Evolutionary conservation across 2,329 filamentous ascomycete species (phyloP).

Genomic region (Ascochyta viciae-villosae): DNA sequence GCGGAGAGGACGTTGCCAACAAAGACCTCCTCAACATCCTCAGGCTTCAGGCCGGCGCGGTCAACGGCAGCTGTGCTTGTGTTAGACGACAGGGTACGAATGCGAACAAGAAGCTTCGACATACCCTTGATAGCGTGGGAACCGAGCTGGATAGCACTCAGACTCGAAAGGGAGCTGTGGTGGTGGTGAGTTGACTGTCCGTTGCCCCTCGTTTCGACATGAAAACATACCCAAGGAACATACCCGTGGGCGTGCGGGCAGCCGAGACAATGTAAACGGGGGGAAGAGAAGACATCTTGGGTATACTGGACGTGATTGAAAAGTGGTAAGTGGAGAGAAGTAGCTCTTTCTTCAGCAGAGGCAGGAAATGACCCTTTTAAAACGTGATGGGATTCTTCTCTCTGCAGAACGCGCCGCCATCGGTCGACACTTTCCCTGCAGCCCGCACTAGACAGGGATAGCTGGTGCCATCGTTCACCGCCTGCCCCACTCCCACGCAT

Average conservation of each 20-base stretch:
- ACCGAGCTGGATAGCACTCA: slow-evolving; percentile 86
- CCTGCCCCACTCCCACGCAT: slow-evolving; percentile 13
- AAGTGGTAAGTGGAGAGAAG: slow-evolving; percentile 12
- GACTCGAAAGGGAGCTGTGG: slow-evolving; percentile 81
- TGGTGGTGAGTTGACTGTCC: slow-evolving; percentile 23
- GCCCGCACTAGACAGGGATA: slow-evolving; percentile 10
- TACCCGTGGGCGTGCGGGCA: slow-evolving; percentile 88
- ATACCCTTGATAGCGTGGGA: slow-evolving; percentile 90
- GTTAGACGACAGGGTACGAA: slow-evolving; percentile 28
- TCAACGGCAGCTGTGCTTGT: slow-evolving; percentile 71
- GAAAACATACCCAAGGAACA: slow-evolving; percentile 82
- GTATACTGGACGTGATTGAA: slow-evolving; percentile 18
- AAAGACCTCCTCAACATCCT: slow-evolving; percentile 94
- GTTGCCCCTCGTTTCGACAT: slow-evolving; percentile 29
- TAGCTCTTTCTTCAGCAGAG: slow-evolving; percentile 11
- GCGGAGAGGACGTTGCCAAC: slow-evolving; percentile 98
- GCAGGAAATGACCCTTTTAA: slow-evolving; percentile 26
- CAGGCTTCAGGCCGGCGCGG: slow-evolving; percentile 84
- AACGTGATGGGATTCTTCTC: slow-evolving; percentile 21
- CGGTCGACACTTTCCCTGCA: slow-evolving; percentile 27
- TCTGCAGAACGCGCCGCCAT: slow-evolving; percentile 16
- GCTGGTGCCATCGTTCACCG: slow-evolving; percentile 30
- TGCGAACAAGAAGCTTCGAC: slow-evolving; percentile 20
- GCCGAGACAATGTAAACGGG: slow-evolving; percentile 96
- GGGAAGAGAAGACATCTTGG: slow-evolving; percentile 77